These are phyloP conservation scores for Globomyces sp. DNA, from an alignment of 371 early-diverging fungal species.

Conservation along the genomic window DNA sequence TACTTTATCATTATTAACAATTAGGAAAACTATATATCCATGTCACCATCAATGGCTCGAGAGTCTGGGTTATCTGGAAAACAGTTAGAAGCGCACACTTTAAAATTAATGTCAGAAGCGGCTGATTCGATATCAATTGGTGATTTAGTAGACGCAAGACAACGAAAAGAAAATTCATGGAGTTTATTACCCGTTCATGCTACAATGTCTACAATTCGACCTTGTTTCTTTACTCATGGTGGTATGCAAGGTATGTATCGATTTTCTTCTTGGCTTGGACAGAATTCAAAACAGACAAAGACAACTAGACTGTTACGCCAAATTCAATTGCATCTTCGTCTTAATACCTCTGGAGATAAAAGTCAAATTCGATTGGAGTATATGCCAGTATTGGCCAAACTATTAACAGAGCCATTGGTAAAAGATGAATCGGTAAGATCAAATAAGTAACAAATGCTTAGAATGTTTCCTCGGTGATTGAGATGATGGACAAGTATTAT, in stretches of 20 bases:
- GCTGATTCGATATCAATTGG: conserved; percentile 89
- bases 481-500: conserved; percentile 86
- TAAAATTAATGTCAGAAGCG: conserved; percentile 65
- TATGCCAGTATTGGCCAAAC: conserved; percentile 69
- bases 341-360: conserved; percentile 78
- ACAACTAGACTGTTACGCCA: conserved; percentile 71
- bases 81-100: conserved; percentile 47
- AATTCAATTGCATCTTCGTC: conserved; percentile 78
- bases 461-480: conserved; percentile 71
- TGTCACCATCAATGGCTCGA: conserved; percentile 33
- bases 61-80: conserved; percentile 25
- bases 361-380: conserved; percentile 82
- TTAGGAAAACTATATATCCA: conserved; percentile 60
- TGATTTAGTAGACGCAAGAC: conserved; percentile 80
- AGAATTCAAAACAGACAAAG: conserved; percentile 84
- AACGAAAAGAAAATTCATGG: conserved; percentile 78
- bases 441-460: too few species aligned
- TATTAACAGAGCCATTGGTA: conserved; percentile 63
- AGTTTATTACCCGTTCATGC: conserved; percentile 91
- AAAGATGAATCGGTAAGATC: conserved; percentile 45
- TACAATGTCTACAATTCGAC: conserved; percentile 84
- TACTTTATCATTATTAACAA: conserved; percentile 32
- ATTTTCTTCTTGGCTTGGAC: conserved; percentile 80
- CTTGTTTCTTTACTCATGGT: conserved; percentile 74
- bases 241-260: conserved; percentile 23